These are phyloP conservation scores for Rhizophlyctis rosea DNA, from an alignment of 192 early-diverging fungal species.

Conservation along the genomic window DNA sequence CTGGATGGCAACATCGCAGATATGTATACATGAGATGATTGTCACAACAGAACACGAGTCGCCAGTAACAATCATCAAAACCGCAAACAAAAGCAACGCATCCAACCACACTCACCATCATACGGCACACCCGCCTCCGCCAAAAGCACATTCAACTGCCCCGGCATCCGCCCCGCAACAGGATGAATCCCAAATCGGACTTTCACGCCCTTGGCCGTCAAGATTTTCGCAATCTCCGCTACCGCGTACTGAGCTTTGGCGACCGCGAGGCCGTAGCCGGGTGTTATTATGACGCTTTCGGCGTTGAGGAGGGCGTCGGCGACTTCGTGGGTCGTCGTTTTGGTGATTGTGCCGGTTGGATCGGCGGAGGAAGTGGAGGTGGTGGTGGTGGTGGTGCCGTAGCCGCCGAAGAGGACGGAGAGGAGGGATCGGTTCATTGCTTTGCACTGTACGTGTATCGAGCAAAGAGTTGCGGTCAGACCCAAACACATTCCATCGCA, in stretches of 20 bases:
- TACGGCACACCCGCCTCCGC: slow-evolving; percentile 37
- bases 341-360: slow-evolving; percentile 4
- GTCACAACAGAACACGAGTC: not conserved
- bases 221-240: slow-evolving; percentile 32
- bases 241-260: slow-evolving; percentile 41
- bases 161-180: slow-evolving; percentile 40
- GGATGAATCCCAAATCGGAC: slow-evolving; percentile 40
- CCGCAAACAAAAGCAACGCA: not conserved
- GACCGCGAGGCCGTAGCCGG: slow-evolving; percentile 39
- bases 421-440: slow-evolving; percentile 40
- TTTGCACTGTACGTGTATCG: slow-evolving; percentile 34
- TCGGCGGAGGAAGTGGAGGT: slow-evolving; percentile 5
- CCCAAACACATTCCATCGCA: not conserved
- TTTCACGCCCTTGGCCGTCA: slow-evolving; percentile 26
- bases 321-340: slow-evolving; percentile 26
- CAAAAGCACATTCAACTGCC: slow-evolving; percentile 36
- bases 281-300: slow-evolving; percentile 36
- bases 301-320: slow-evolving; percentile 23
- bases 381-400: slow-evolving; percentile 11
- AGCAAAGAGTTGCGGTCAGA: too few species aligned
- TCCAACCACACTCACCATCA: slow-evolving; percentile 19
- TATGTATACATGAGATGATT: not conserved
- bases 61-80: not conserved
- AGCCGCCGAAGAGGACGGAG: slow-evolving; percentile 33
- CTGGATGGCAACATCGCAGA: slow-evolving; percentile 2